phyloP scores from a whole-genome alignment of 768 basidiomycete genomes.

The Melanogaster broomeanus region DNA sequence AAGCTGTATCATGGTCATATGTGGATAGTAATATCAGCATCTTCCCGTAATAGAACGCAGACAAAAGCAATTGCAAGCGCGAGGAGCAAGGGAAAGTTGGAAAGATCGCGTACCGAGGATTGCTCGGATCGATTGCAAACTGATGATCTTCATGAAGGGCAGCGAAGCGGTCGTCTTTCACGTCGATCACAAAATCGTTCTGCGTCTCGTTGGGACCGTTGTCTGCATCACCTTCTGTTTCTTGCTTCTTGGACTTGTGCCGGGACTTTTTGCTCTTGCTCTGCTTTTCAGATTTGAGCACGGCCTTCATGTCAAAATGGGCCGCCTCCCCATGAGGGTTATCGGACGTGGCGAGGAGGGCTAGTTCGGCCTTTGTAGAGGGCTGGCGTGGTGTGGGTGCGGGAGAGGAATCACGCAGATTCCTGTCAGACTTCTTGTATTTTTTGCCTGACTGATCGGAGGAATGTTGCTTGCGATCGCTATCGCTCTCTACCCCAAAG shows the following conservation, averaged over 20 bases:
- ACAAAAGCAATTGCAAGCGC: neutral
- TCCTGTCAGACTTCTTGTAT: constrained; percentile 23
- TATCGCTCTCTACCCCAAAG: constrained; percentile 52
- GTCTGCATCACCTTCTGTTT: constrained; percentile 33
- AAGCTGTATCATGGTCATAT: constrained; percentile 53
- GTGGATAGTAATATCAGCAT: neutral
- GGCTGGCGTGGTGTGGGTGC: constrained; percentile 29
- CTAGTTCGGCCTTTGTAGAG: constrained; percentile 65
- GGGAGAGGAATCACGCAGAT: constrained; percentile 15
- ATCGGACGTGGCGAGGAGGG: constrained; percentile 60
- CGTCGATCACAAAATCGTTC: constrained; percentile 80
- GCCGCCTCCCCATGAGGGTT: constrained; percentile 54
- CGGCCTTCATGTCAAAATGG: constrained; percentile 90
- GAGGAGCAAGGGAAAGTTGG: neutral
- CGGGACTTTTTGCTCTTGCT: constrained; percentile 44
- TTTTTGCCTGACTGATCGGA: constrained; percentile 22
- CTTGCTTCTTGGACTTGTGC: constrained; percentile 21
- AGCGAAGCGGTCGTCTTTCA: constrained; percentile 86
- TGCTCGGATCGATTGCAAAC: constrained; percentile 94
- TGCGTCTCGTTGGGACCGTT: constrained; percentile 67
- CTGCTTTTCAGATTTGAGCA: constrained; percentile 83
- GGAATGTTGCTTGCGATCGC: constrained; percentile 32
- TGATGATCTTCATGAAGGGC: constrained; percentile 85
- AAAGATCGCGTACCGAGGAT: constrained; percentile 75
- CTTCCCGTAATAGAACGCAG: neutral